Conservation (phyloP, 805 yeast species). For the Metahyphopichia silvanorum region DNA sequence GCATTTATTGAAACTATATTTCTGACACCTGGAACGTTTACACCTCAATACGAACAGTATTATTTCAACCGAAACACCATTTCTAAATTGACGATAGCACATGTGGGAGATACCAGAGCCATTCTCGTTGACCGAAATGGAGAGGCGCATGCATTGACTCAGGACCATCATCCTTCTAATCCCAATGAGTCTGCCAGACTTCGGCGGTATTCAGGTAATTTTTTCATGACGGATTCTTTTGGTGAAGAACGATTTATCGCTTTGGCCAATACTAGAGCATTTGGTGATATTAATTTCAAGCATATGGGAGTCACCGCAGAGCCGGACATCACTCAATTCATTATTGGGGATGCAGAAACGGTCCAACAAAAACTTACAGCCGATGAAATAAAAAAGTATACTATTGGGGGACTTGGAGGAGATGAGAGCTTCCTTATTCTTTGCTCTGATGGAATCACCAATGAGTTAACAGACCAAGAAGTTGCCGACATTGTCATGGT, state of each 20-base stretch:
- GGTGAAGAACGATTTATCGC: conserved; percentile 85
- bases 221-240: conserved; percentile 81
- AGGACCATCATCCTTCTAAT: conserved; percentile 84
- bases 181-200: conserved; percentile 74
- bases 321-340: conserved; percentile 74
- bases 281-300: conserved; percentile 85
- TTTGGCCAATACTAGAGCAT: conserved; percentile 89
- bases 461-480: conserved; percentile 82
- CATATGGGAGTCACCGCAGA: conserved; percentile 85
- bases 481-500: conserved; percentile 79
- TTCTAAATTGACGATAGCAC: conserved; percentile 73
- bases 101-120: conserved; percentile 90
- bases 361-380: conserved; percentile 35
- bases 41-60: conserved; percentile 32
- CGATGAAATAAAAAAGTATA: conserved; percentile 30
- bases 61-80: conserved; percentile 67
- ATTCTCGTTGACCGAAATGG: conserved; percentile 82
- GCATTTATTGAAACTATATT: conserved; percentile 52
- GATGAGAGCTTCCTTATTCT: conserved; percentile 83
- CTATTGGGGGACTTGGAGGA: conserved; percentile 61
- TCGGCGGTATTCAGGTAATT: conserved; percentile 55
- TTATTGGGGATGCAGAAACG: conserved; percentile 55
- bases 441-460: conserved; percentile 85
- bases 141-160: conserved; percentile 71
- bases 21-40: conserved; percentile 21